Percentiles rank a stretch among this genome's conserved stretches.
These are phyloP conservation scores for Neophaeococcomyces mojaviensis DNA, from an alignment of 2,329 filamentous ascomycete species.

Conservation along the genomic window DNA sequence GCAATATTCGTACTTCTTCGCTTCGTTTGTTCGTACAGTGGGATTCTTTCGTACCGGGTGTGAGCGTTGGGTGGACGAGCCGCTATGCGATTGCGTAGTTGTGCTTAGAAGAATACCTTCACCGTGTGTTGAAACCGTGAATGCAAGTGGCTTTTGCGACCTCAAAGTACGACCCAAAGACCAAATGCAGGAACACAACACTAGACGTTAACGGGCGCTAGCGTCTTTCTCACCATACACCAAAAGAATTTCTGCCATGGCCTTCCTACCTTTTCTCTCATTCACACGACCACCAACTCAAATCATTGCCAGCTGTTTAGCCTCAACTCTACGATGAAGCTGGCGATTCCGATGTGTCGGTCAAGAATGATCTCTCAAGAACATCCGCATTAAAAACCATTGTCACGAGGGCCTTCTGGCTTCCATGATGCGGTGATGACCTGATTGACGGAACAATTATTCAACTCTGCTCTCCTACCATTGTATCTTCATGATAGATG, in stretches of 20 bases:
- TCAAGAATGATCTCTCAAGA: conserved; percentile 52
- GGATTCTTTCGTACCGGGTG: neutral
- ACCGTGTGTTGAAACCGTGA: neutral
- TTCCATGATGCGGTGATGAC: conserved; percentile 63
- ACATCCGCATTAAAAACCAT: conserved; percentile 71
- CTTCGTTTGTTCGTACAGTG: conserved; percentile 15
- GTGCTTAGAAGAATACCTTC: neutral
- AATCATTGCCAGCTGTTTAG: conserved; percentile 60
- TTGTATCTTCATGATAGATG: too few species aligned
- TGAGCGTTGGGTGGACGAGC: neutral
- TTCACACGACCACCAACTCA: conserved; percentile 62
- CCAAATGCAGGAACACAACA: conserved; percentile 8
- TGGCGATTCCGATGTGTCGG: conserved; percentile 65
- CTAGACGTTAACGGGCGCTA: conserved; percentile 7
- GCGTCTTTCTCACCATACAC: conserved; percentile 5
- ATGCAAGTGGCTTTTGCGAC: conserved; percentile 1
- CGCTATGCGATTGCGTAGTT: neutral
- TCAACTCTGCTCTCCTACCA: conserved; percentile 13
- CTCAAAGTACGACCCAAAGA: neutral
- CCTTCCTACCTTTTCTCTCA: conserved; percentile 33
- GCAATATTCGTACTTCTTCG: conserved; percentile 16
- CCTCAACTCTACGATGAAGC: conserved; percentile 43
- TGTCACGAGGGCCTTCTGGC: conserved; percentile 59
- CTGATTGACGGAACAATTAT: conserved; percentile 54
- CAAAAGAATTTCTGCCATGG: conserved; percentile 12